phyloP scores from a whole-genome alignment of 345 rosid genomes.

The Eucalyptus rudis region DNA sequence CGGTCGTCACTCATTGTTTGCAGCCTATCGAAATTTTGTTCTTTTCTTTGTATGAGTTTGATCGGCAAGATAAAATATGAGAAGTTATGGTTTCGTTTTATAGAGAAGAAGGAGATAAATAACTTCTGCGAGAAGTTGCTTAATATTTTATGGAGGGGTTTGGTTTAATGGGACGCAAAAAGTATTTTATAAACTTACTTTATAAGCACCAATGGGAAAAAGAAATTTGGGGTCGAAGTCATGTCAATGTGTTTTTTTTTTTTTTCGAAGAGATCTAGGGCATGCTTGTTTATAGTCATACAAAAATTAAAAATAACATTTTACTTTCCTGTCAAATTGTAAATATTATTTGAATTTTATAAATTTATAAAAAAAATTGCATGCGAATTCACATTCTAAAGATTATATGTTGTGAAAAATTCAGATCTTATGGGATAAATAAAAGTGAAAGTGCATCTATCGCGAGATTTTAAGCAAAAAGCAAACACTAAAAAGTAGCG shows the following conservation, averaged over 20 bases:
- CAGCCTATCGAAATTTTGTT: background rate
- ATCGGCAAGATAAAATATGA: background rate
- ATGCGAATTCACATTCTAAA: background rate
- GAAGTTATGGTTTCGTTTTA: background rate
- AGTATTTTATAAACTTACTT: no score
- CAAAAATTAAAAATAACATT: no score
- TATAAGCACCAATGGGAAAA: no score
- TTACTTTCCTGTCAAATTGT: background rate
- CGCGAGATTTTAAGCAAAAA: no score
- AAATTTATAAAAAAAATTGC: background rate
- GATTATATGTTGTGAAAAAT: background rate
- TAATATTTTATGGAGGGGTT: no score
- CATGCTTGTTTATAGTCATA: background rate
- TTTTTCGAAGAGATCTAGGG: no score
- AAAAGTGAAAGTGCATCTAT: background rate
- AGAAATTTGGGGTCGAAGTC: no score
- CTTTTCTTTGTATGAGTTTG: background rate
- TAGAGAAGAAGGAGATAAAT: background rate
- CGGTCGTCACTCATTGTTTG: background rate
- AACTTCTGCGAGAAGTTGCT: no score
- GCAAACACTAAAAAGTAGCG: background rate
- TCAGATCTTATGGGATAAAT: background rate
- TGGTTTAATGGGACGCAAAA: no score
- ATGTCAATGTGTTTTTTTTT: no score
- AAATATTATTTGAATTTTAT: background rate